Evolutionary conservation across 805 yeast species (phyloP), one percentile per base, ranked within the genome.

Genomic region (Wickerhamiella dianesei): DNA sequence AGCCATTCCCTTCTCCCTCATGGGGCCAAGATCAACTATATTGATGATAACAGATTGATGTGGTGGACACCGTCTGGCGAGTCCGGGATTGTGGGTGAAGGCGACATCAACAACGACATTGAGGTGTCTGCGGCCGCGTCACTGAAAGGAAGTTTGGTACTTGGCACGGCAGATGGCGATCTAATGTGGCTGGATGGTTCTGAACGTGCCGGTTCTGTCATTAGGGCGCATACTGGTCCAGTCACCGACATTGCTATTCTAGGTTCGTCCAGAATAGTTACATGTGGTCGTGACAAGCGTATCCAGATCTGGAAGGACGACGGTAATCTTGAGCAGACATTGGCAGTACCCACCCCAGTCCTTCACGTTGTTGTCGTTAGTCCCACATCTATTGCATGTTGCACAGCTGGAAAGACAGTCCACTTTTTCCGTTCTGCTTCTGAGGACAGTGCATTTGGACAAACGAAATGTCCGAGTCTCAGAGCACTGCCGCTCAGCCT

Each of bases 341-440:
- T 80, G 1, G 32, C 48, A 25, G 36, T 55, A 17, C n/a, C 55
- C 2, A 44, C 50, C 2, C 53, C 53, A 1, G 44, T 53, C 25
- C 41, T 53, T 37, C 40, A 40, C 6, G 41, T 6, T 2, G 19
- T 32, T n/a, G 42, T 12, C 2, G 42, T 40, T n/a, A 41, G 40
- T 1, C 22, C 35, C 22, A 3, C 22, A 1, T 48, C 50, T 13
- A 40, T 67, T 47, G 77, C 76, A 3, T 47, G 56, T 1, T 71
- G 79, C 41, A 78, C 86, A 0, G 68, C 79, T 1, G 86, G 80
- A 59, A 62, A 85, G 50, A 73, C 80, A 0, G 57, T 80, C 0
- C 71, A 82, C 0, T 59, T 79, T 3, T 82, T 79, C 59, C 64
- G 60, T 41, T 55, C 71, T 21, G 54, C 59, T 14, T 60, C 54